Evolutionary conservation across 805 yeast species (phyloP), one percentile per base, ranked within the genome.

Genomic region (Zygotorulaspora danielsina): DNA sequence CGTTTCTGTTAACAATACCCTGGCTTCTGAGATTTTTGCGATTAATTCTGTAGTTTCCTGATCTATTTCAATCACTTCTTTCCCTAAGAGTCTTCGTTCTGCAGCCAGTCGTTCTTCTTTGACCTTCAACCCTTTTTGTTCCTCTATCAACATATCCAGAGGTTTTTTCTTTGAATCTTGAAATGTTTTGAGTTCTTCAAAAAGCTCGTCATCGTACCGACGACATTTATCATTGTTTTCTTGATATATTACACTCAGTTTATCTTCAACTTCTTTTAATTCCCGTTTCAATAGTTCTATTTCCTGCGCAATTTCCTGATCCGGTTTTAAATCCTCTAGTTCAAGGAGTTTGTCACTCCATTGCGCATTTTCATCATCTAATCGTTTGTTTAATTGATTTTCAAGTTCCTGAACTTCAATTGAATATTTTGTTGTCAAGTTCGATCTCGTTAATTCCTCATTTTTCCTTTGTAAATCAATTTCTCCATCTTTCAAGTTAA

Each of bases 311-410:
- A 53, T 34, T 6, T 59, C 51, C 16, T 66, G 59, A 36, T 57
- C 51, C 16, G 61, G 61, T 36, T 63, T 63, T 25, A 51, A 16
- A 35, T 61, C 58, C 20, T 55, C 58, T 9, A 50, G 33, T 15
- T 55, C 50, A 31, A 51, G 34, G 11, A 58, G 34, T 15, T 54
- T 37, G 13, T 34, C 42, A 21, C 55, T 60, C 52, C 55, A 50
- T 13, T 45, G 32, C 16, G 41, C 20, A n/a, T 41, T 47, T 20
- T 39, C 39, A 4, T 43, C 45, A 17, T 54, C 48, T 21, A 48
- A 26, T 13, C 46, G 43, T 30, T 43, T 38, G 17, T 52, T 51
- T 33, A 53, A 41, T 26, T 46, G 45, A 27, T 50, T 60, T 29
- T 53, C 53, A 24, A 47, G 36, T 30, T 52, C 54, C 27, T 53